A percentile compares a stretch with the other conserved stretches of the same genome.
Evolutionary conservation across 495 filamentous ascomycete genomes (phyloP).

Genomic region (Penicillium cinerascens): DNA sequence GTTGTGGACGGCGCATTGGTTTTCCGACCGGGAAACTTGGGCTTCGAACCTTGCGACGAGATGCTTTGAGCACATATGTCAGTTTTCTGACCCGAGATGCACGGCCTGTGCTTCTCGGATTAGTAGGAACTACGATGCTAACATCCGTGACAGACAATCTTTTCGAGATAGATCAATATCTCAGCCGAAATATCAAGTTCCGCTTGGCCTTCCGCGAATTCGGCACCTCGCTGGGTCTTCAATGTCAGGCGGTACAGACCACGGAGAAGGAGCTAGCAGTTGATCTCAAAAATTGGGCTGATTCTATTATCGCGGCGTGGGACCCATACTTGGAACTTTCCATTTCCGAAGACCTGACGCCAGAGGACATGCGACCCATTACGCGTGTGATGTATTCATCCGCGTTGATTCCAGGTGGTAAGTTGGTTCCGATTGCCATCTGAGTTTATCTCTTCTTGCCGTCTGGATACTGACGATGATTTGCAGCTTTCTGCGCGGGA

Average conservation of each 20-base stretch:
- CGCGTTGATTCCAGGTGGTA: constrained; percentile 59
- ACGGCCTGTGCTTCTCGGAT: neutral
- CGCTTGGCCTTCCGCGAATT: constrained; percentile 65
- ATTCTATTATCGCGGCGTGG: constrained; percentile 52
- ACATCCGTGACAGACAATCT: constrained; percentile 31
- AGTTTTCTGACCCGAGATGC: no score
- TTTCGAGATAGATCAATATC: constrained; percentile 39
- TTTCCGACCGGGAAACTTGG: constrained; percentile 50
- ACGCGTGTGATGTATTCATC: constrained; percentile 65
- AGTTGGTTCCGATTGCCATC: constrained; percentile 21
- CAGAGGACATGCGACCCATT: constrained; percentile 55
- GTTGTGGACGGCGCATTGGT: constrained; percentile 61
- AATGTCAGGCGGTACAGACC: constrained; percentile 43
- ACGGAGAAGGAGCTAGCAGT: constrained; percentile 41
- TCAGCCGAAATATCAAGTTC: constrained; percentile 36
- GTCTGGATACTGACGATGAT: neutral
- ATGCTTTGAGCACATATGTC: constrained; percentile 48
- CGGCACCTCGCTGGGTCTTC: constrained; percentile 54
- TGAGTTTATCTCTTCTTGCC: neutral
- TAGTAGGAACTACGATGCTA: neutral
- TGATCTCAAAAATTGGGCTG: constrained; percentile 37
- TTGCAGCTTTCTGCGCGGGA: constrained; percentile 34
- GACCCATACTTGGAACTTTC: constrained; percentile 42
- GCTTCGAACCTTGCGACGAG: constrained; percentile 39
- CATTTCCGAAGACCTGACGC: constrained; percentile 24